Base-by-base conservation (phyloP, 306 rosid genomes). In the Lathyrus aphaca region DNA sequence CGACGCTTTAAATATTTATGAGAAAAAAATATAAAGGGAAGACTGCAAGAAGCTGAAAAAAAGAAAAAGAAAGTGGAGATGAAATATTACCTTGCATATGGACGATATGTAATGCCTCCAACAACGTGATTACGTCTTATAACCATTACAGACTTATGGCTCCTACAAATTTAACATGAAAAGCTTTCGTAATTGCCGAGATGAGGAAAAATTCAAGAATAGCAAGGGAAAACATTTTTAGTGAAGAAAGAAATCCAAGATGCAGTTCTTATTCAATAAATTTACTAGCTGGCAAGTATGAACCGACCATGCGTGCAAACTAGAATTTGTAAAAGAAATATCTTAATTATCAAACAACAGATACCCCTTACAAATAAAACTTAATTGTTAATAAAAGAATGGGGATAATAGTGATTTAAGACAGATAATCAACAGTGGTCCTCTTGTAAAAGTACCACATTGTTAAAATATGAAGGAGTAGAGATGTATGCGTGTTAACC, bases 61-160 rank as follows among this genome's bases (percentile, higher is more conserved):
- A 21, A 64, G 11, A 39, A 45, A 25, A 25, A 25, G 3, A 25
- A 39, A 45, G 51, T 3, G 18, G 60, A 76, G 12, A 74, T 2
- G 19, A 79, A 43, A 38, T 57, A 72, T 79, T 65, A 91, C 99
- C 77, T 91, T 79, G 67, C 74, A 87, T 94, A 94, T 39, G 99
- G 99, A 30, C 99, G 97, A 87, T 91, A 94, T 11, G 99, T 88
- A 71, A 94, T 94, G 77, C 99, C 99, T 78, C 99, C 99, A 71
- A 94, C 92, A 72, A 91, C 99, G 1, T 68, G 86, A 79, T 90
- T 88, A 29, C 84, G 85, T 75, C 99, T 82, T 77, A 94, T 88
- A 57, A 94, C 89, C 97, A 91, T 91, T 37, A 94, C 96, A 2
- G 99, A 94, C 85, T 94, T 94, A 32, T 94, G 99, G 82, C 83